Evolutionary conservation across 2,329 filamentous ascomycete genomes (phyloP).

Genomic region (Tolypocladium ovalisporum): DNA sequence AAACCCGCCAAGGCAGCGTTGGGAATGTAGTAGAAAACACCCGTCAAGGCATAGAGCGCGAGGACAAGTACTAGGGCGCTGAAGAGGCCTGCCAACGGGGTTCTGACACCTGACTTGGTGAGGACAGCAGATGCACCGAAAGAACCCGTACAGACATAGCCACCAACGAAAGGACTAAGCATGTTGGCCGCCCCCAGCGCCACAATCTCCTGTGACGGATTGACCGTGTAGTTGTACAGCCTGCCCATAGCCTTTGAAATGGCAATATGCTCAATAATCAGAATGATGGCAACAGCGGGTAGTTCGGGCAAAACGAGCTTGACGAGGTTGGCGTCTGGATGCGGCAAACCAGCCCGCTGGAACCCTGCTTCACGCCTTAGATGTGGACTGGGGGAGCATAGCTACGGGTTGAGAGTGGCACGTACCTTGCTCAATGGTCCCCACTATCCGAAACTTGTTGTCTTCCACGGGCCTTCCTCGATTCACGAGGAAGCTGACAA

Average conservation of each 20-base stretch:
- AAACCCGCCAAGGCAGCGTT: slow-evolving; percentile 59
- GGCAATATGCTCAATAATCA: slow-evolving; percentile 74
- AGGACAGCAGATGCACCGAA: slow-evolving; percentile 68
- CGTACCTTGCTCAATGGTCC: slow-evolving; percentile 51
- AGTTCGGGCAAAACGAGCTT: slow-evolving; percentile 48
- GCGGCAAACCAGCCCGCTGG: slow-evolving; percentile 49
- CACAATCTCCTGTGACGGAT: slow-evolving; percentile 70
- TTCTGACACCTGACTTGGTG: slow-evolving; percentile 72
- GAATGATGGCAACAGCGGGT: slow-evolving; percentile 63
- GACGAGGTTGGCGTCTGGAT: slow-evolving; percentile 44
- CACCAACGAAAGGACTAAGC: slow-evolving; percentile 62
- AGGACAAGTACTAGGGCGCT: slow-evolving; percentile 67
- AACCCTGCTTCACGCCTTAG: slow-evolving; percentile 38
- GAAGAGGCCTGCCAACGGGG: slow-evolving; percentile 67
- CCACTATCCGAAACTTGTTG: slow-evolving; percentile 51
- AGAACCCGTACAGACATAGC: slow-evolving; percentile 32
- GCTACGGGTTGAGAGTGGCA: not conserved
- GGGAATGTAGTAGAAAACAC: slow-evolving; percentile 75
- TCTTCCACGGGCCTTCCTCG: slow-evolving; percentile 34
- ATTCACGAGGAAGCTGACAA: slow-evolving; percentile 62
- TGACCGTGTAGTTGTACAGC: slow-evolving; percentile 68
- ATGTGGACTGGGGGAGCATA: too few species aligned
- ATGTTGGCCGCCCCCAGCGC: slow-evolving; percentile 69
- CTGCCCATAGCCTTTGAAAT: slow-evolving; percentile 76
- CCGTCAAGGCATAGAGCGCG: slow-evolving; percentile 66